Conservation (phyloP, 768 basidiomycete species). For the Symmetrospora coprosmae region DNA sequence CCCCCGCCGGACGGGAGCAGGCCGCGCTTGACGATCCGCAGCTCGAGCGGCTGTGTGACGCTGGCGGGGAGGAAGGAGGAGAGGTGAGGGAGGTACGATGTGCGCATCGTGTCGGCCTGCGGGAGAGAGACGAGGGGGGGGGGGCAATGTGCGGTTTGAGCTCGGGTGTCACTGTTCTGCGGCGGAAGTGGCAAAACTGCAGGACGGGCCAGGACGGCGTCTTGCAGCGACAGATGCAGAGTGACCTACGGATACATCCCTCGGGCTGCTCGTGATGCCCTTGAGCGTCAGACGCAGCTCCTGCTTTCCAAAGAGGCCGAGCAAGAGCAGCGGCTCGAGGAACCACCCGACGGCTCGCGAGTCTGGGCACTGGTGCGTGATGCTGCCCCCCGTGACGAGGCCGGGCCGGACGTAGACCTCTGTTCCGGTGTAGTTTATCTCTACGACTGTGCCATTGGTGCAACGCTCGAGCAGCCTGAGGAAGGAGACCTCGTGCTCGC, state of each 20-base stretch:
- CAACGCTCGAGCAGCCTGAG: conserved; percentile 73
- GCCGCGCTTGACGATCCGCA: conserved; percentile 92
- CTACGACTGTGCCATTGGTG: conserved; percentile 85
- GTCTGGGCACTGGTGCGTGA: conserved; percentile 74
- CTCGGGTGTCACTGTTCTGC: neutral
- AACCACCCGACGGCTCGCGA: conserved; percentile 88
- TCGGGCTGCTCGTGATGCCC: conserved; percentile 83
- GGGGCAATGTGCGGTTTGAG: too few species aligned
- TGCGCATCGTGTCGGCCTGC: conserved; percentile 24
- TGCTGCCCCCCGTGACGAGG: conserved; percentile 63
- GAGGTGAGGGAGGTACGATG: conserved; percentile 28
- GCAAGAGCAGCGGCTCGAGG: conserved; percentile 71
- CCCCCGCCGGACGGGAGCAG: conserved; percentile 81
- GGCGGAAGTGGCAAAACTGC: neutral
- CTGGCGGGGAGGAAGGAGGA: conserved; percentile 62
- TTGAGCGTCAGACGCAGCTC: conserved; percentile 63
- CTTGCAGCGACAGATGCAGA: conserved; percentile 20
- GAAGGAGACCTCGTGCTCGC: conserved; percentile 86
- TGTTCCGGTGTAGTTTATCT: conserved; percentile 87
- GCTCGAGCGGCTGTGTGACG: conserved; percentile 73
- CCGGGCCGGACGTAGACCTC: conserved; percentile 75
- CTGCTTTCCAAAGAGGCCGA: conserved; percentile 85
- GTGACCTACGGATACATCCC: conserved; percentile 66
- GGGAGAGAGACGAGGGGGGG: neutral
- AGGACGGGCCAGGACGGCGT: neutral